A percentile compares a stretch with the other conserved stretches of the same genome.
Evolutionary conservation across 805 yeast species (phyloP).

Genomic region (Metschnikowia bowlesiae): DNA sequence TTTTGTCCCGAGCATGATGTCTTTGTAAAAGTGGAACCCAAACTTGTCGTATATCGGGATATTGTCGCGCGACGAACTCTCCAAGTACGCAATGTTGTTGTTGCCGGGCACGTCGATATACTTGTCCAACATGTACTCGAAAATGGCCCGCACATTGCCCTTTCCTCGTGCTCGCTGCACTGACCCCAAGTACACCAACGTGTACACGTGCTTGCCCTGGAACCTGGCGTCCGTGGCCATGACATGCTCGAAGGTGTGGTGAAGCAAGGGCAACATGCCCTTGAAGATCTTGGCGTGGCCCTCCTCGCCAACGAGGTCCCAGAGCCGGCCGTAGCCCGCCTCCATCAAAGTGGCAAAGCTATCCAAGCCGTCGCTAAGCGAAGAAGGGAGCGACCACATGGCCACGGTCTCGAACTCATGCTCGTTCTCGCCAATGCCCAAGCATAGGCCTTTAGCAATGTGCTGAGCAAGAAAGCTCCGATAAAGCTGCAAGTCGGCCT

Average conservation of each 20-base stretch:
- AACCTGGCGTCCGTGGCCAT: constrained; percentile 38
- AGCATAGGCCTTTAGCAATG: constrained; percentile 45
- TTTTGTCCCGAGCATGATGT: constrained; percentile 42
- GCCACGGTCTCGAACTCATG: constrained; percentile 50
- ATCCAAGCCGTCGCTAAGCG: constrained; percentile 38
- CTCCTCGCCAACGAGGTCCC: constrained; percentile 44
- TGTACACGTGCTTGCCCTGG: constrained; percentile 32
- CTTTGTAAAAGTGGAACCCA: constrained; percentile 47
- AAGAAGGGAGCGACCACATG: constrained; percentile 49
- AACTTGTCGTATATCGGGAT: constrained; percentile 51
- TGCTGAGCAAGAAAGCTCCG: constrained; percentile 51
- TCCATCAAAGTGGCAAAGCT: constrained; percentile 45
- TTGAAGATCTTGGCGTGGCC: constrained; percentile 48
- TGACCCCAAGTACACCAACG: constrained; percentile 46
- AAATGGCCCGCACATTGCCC: constrained; percentile 49
- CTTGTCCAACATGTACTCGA: constrained; percentile 45
- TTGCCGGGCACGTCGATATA: constrained; percentile 38
- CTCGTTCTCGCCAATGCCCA: constrained; percentile 45
- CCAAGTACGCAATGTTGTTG: constrained; percentile 43
- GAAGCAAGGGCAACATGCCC: constrained; percentile 49
- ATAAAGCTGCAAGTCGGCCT: constrained; percentile 28
- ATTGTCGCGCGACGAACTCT: constrained; percentile 43
- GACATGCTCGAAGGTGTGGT: constrained; percentile 44
- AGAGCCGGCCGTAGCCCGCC: constrained; percentile 50
- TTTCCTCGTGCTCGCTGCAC: constrained; percentile 47